Evolutionary conservation across 805 yeast species (phyloP).

Genomic region (Metschnikowia dekortorum): DNA sequence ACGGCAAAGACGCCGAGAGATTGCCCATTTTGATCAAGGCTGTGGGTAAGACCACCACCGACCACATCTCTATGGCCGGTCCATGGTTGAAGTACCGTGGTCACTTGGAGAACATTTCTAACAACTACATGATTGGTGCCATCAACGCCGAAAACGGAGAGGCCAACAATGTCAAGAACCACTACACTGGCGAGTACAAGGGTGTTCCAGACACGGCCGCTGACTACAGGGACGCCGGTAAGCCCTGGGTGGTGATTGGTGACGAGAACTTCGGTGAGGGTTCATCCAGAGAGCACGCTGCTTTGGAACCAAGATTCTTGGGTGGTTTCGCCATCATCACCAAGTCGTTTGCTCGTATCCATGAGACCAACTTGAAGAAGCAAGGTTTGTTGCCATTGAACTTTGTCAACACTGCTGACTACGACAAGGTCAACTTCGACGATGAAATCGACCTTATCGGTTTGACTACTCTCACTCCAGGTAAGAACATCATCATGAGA

Average conservation of each 20-base stretch:
- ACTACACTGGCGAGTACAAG: constrained; percentile 82
- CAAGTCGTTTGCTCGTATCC: constrained; percentile 97
- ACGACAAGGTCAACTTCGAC: constrained; percentile 87
- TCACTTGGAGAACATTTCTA: constrained; percentile 96
- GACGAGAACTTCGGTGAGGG: constrained; percentile 99
- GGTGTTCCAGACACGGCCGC: constrained; percentile 98
- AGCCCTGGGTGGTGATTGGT: constrained; percentile 96
- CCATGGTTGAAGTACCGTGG: constrained; percentile 99
- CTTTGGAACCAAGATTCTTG: constrained; percentile 97
- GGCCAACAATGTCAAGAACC: constrained; percentile 88
- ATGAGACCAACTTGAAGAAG: constrained; percentile 99
- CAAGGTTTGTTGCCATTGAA: constrained; percentile 98
- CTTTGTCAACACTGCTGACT: constrained; percentile 83
- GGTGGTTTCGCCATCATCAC: constrained; percentile 98
- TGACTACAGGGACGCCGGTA: constrained; percentile 89
- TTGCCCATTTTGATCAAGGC: constrained; percentile 96
- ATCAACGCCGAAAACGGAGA: constrained; percentile 93
- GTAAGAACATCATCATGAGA: constrained; percentile 80
- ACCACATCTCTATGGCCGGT: constrained; percentile 99
- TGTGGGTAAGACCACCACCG: constrained; percentile 97
- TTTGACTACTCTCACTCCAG: constrained; percentile 83
- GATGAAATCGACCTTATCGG: constrained; percentile 89
- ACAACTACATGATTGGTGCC: constrained; percentile 99
- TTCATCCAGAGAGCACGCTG: constrained; percentile 99
- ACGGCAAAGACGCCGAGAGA: constrained; percentile 85